Evolutionary conservation across 208 protist species (phyloP).

Genomic region (Crithidia mellificae): DNA sequence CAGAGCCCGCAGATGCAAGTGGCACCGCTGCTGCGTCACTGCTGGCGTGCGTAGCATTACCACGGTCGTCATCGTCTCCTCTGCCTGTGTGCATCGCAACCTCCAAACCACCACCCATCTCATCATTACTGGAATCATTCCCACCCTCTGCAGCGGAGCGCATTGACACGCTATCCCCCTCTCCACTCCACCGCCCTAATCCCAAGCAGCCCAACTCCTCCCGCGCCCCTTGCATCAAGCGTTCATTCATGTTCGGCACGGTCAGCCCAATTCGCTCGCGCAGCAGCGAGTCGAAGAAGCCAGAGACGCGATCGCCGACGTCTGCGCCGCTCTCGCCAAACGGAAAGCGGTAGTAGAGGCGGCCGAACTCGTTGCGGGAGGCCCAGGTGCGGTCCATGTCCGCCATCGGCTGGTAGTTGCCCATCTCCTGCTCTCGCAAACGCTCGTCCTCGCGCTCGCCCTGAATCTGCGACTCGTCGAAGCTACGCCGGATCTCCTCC

Average conservation of each 20-base stretch:
- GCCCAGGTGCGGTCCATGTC: slow-evolving; percentile 75
- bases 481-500: slow-evolving; percentile 74
- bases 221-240: slow-evolving; percentile 14
- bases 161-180: neutral
- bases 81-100: too few species aligned
- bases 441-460: slow-evolving; percentile 92
- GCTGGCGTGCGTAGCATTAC: too few species aligned
- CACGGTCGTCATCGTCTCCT: too few species aligned
- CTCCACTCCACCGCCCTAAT: slow-evolving; percentile 23
- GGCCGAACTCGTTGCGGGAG: slow-evolving; percentile 73
- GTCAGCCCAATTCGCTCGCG: slow-evolving; percentile 72
- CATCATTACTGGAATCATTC: too few species aligned
- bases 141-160: neutral
- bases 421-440: slow-evolving; percentile 94
- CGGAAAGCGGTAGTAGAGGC: slow-evolving; percentile 92
- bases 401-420: slow-evolving; percentile 87
- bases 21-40: too few species aligned
- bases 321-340: slow-evolving; percentile 90
- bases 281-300: slow-evolving; percentile 87
- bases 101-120: too few species aligned
- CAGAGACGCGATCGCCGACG: slow-evolving; percentile 89
- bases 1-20: too few species aligned
- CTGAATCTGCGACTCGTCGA: slow-evolving; percentile 65
- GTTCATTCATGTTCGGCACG: slow-evolving; percentile 63
- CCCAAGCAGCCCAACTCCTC: slow-evolving; percentile 20